Evolutionary conservation across 306 rosid genomes (phyloP), one percentile per base, ranked within the genome.

Genomic region (Fragaria nilgerrensis): DNA sequence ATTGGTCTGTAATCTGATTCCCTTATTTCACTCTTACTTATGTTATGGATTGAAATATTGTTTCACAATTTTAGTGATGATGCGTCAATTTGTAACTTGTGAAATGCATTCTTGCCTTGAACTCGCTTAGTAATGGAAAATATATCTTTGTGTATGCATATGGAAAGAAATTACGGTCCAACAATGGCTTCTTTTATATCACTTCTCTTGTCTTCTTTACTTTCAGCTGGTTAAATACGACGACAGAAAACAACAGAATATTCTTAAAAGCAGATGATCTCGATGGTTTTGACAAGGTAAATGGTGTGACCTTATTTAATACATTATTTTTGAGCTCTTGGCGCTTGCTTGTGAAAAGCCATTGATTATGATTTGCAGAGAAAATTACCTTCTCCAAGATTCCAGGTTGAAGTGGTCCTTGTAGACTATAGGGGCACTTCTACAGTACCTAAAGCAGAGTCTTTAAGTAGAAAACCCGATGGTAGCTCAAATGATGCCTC

Each of bases 221-320:
- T 80, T 79, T 78, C 93, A 94, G 97, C 85, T 92, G 97, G 98
- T 79, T 94, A 77, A 94, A 92, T 81, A 92, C 98, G 45, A 87
- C 90, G 95, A 86, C 58, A 37, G 94, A 92, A 85, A 94, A 90
- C 84, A 82, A 92, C 85, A 82, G 95, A 82, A 77, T 3, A 64
- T 22, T 84, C 78, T 77, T 90, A 37, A 84, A 79, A 25, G 81
- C 84, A 78, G 84, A 86, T 5, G 96, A 92, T 80, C 92, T 95
- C 37, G 99, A 95, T 80, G 97, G 89, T 84, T 95, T 92, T 77
- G 94, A 95, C 76, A 89, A 89, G 99, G 99, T 92, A 83, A 78
- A 74, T 58, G 69, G 37, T 16, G 23, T 56, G 64, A 32, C 53
- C 77, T 58, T 69, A 53, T 50, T 9, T 27, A 45, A 44, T 43